Evolutionary conservation across 768 basidiomycete species (phyloP).

Genomic region (Mrakia gelida): DNA sequence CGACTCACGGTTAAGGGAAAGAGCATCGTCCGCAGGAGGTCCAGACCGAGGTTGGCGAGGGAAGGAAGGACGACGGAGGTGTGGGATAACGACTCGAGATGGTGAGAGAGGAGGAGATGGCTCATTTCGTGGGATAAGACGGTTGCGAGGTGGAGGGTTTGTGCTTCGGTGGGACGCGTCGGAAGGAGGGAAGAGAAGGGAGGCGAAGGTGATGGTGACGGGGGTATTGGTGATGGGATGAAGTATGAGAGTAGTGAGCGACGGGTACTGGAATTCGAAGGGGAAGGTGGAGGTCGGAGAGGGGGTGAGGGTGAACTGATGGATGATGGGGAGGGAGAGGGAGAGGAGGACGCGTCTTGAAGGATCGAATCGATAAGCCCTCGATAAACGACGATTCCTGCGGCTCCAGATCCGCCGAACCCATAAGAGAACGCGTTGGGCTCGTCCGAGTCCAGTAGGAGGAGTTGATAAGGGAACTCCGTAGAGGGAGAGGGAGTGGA

Average conservation of each 20-base stretch:
- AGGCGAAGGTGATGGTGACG: background rate
- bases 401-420: constrained; percentile 78
- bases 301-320: constrained; percentile 53
- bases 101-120: constrained; percentile 84
- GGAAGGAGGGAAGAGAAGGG: background rate
- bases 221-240: background rate
- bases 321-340: background rate
- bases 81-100: constrained; percentile 85
- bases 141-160: constrained; percentile 82
- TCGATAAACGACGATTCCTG: constrained; percentile 89
- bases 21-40: constrained; percentile 68
- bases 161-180: constrained; percentile 61
- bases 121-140: constrained; percentile 90
- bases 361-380: constrained; percentile 88
- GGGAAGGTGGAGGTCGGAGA: constrained; percentile 50
- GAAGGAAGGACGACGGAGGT: constrained; percentile 76
- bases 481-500: constrained; percentile 33
- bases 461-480: constrained; percentile 83
- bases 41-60: constrained; percentile 67
- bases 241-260: constrained; percentile 27
- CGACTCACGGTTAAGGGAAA: constrained; percentile 63
- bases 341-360: constrained; percentile 18
- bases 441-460: constrained; percentile 79
- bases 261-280: constrained; percentile 34
- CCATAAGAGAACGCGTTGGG: constrained; percentile 94